These are phyloP conservation scores for Rhododendron molle DNA, from an alignment of 148 eudicot genomes.

Conservation along the genomic window DNA sequence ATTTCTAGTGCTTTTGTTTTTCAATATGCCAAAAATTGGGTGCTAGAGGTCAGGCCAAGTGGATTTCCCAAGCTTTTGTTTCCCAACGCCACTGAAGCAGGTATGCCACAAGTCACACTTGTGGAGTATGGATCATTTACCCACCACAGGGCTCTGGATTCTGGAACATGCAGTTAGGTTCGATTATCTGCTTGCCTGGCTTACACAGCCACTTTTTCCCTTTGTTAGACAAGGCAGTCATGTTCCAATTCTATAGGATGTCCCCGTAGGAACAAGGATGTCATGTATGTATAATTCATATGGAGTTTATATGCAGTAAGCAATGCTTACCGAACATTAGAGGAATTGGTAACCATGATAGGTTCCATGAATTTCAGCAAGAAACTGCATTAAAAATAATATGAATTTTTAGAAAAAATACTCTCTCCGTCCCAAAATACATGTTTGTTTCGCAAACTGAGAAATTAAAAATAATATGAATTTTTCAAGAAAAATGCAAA, in stretches of 20 bases:
- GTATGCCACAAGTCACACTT: too few relatives aligned
- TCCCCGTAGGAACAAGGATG: not conserved
- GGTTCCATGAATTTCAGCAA: not conserved
- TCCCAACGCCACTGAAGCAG: too few relatives aligned
- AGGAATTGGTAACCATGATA: not conserved
- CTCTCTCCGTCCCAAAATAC: too few relatives aligned
- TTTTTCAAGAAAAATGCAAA: too few relatives aligned
- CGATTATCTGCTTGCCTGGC: not conserved
- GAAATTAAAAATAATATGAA: too few relatives aligned
- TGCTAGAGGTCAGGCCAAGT: not conserved
- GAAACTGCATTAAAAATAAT: not conserved
- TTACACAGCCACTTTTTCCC: not conserved
- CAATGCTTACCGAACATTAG: not conserved
- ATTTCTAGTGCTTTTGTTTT: not conserved
- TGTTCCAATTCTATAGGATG: not conserved
- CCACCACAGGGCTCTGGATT: not conserved
- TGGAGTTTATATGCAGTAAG: not conserved
- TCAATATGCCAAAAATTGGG: not conserved
- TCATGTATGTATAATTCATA: not conserved
- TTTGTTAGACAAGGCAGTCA: not conserved
- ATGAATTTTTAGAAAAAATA: too few relatives aligned
- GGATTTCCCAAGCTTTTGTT: too few relatives aligned
- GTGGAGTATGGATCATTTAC: not conserved
- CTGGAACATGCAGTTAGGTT: too few relatives aligned
- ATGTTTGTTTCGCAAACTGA: too few relatives aligned